Base-by-base conservation (phyloP, 176 grass and related monocot genomes). In the Carex parvula region DNA sequence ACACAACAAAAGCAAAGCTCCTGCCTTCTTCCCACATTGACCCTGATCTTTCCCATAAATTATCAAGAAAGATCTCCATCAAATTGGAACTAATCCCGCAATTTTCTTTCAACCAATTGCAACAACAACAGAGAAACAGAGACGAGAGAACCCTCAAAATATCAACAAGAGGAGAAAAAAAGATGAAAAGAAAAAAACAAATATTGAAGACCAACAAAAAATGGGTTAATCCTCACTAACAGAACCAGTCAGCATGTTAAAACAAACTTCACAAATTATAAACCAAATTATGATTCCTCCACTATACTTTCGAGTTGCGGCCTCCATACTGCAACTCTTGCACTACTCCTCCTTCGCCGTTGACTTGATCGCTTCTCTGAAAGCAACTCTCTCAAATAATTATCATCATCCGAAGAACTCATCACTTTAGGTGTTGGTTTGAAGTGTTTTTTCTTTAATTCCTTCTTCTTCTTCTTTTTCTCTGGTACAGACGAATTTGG, bases 241-340 rank as follows among this genome's bases (percentile, higher is more conserved):
- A 60, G 13, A 83, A 54, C 81, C 3, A 54, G 62, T 83, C 41
- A 83, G 62, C 41, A 11, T n/a, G 58, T 81, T 83, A 83, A 83
- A 48, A 32, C 5, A 83, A 83, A 32, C 37, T 69, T 83, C 81
- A 68, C 60, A 83, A 53, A 11, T 66, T 48, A 63, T 58, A 44
- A 32, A 79, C 5, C 22, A 56, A 64, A 5, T 86, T 60, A 86
- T 18, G 84, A 37, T 83, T 96, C 91, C 84, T 98, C 95, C 69
- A 85, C 63, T 83, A 98, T 98, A 86, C 92, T 87, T 78, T 98
- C 89, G 4, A 98, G 90, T 69, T 85, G 92, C 63, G 92, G 95
- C 56, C 91, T 71, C 95, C 92, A 94, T 76, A 90, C 80, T 15
- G 84, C 95, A 66, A 98, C 89, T 26, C 91, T 83, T 64, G 88